Percentiles rank a stretch among this genome's conserved stretches.
These are phyloP conservation scores for Wickerhamomyces hampshirensis DNA, from an alignment of 805 yeast genomes.

Conservation along the genomic window DNA sequence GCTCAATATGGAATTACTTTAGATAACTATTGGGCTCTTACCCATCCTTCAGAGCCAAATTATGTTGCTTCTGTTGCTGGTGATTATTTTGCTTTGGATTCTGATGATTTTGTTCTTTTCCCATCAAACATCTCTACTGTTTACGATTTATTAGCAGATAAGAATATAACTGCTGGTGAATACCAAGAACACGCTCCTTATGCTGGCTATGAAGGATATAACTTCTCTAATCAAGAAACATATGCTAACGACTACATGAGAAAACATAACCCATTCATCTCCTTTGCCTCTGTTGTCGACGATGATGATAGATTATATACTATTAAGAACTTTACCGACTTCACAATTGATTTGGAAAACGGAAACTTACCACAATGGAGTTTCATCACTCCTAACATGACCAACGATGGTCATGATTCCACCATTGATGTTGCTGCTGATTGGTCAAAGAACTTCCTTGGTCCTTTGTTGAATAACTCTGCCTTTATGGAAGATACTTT, in stretches of 20 bases:
- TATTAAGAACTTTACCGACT: conserved; percentile 44
- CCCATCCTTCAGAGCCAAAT: conserved; percentile 53
- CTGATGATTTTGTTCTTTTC: conserved; percentile 39
- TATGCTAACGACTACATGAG: conserved; percentile 45
- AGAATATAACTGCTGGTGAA: conserved; percentile 47
- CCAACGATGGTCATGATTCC: conserved; percentile 48
- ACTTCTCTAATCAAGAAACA: conserved; percentile 38
- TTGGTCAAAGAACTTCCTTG: conserved; percentile 42
- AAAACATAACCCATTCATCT: conserved; percentile 46
- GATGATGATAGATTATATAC: conserved; percentile 34
- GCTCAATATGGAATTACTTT: conserved; percentile 40
- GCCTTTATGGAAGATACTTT: conserved; percentile 43
- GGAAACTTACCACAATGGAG: conserved; percentile 46
- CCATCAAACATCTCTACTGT: conserved; percentile 44
- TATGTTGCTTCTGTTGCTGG: conserved; percentile 41
- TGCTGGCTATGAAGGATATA: conserved; percentile 46
- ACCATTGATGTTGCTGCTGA: conserved; percentile 41
- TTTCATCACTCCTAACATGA: conserved; percentile 50
- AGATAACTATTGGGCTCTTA: conserved; percentile 47
- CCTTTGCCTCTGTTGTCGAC: conserved; percentile 35
- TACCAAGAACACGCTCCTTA: conserved; percentile 51
- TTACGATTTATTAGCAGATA: conserved; percentile 38
- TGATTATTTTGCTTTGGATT: conserved; percentile 44
- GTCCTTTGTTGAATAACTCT: conserved; percentile 38
- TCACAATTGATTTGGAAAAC: conserved; percentile 35